Evolutionary conservation across 768 basidiomycete genomes (phyloP).

Genomic region (Pleurotus salmoneostramineus): DNA sequence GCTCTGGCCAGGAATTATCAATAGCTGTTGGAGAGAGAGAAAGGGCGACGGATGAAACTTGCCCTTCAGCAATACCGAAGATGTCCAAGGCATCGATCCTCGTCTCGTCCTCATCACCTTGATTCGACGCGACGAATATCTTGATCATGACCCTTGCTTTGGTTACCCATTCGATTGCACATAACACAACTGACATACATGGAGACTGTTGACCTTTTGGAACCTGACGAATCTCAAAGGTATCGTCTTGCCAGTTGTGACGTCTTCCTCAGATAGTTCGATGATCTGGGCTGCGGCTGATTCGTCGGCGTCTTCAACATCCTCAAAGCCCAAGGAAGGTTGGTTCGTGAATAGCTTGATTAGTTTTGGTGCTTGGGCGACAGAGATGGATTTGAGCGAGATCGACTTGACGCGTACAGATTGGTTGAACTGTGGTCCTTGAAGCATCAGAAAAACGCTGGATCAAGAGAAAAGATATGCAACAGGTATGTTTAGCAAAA

Average conservation of each 20-base stretch:
- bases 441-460: not conserved
- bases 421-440: conserved; percentile 59
- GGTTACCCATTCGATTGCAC: not conserved
- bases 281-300: conserved; percentile 54
- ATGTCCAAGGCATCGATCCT: conserved; percentile 67
- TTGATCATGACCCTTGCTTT: conserved; percentile 19
- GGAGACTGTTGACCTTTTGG: conserved; percentile 61
- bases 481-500: conserved; percentile 66
- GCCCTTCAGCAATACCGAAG: conserved; percentile 58
- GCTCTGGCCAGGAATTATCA: conserved; percentile 21
- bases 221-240: conserved; percentile 64
- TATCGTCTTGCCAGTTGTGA: conserved; percentile 41
- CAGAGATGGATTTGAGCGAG: conserved; percentile 36
- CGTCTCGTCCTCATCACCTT: conserved; percentile 59
- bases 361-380: conserved; percentile 48
- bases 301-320: conserved; percentile 52
- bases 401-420: conserved; percentile 60
- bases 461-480: not conserved
- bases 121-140: conserved; percentile 70
- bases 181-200: conserved; percentile 37
- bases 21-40: not conserved
- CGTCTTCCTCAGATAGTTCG: conserved; percentile 45
- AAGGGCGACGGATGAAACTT: conserved; percentile 16
- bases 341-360: conserved; percentile 65
- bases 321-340: conserved; percentile 58